These are phyloP conservation scores for Hirschioporus abietinus DNA, from an alignment of 768 basidiomycete species.

Conservation along the genomic window DNA sequence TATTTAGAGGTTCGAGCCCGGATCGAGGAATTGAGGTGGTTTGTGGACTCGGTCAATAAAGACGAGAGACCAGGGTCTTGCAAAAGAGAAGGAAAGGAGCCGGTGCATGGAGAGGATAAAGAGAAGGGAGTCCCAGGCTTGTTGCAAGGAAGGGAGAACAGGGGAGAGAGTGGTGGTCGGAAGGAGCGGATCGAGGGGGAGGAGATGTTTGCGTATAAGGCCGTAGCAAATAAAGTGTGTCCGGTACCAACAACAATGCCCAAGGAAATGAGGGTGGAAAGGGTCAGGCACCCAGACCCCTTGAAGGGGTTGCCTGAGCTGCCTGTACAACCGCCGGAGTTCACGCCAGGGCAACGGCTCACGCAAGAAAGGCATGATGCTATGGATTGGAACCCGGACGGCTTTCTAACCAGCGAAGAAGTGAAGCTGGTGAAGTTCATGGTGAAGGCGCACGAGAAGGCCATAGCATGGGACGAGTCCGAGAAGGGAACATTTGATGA, in stretches of 20 bases:
- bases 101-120: too few species aligned
- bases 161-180: too few species aligned
- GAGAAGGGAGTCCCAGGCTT: too few species aligned
- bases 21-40: neutral
- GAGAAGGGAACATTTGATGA: constrained; percentile 30
- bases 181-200: neutral
- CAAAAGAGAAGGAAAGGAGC: too few species aligned
- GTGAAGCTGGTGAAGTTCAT: constrained; percentile 27
- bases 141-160: too few species aligned
- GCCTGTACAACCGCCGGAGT: constrained; percentile 10
- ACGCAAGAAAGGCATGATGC: constrained; percentile 13
- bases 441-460: constrained; percentile 25
- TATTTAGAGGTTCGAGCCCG: neutral
- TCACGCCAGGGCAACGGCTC: constrained; percentile 10
- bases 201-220: constrained; percentile 18
- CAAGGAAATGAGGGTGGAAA: constrained; percentile 15
- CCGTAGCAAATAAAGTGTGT: constrained; percentile 14
- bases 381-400: constrained; percentile 11
- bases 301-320: constrained; percentile 13
- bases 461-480: constrained; percentile 33
- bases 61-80: too few species aligned
- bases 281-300: constrained; percentile 14
- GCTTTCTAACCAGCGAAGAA: constrained; percentile 31
- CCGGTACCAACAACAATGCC: constrained; percentile 18
- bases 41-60: neutral